Base-by-base conservation (phyloP, 202 grass and related monocot genomes). In the Dendrocalamus latiflorus region DNA sequence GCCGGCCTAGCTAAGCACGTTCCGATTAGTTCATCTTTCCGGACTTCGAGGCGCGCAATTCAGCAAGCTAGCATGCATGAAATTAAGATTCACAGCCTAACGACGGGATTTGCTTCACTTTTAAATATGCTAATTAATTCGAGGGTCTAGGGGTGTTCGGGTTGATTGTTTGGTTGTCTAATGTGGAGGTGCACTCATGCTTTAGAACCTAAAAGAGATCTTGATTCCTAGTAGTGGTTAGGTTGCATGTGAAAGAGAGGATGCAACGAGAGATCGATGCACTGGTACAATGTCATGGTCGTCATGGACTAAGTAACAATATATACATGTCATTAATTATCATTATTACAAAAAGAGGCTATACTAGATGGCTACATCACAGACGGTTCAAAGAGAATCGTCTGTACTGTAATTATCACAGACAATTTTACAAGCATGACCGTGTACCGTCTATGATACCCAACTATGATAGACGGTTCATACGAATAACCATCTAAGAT, bases 1-100 rank as follows among this genome's bases (percentile, higher is more conserved):
- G 76, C 76, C 87, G 82, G 82, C 70, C 81, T 84, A 75, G 21
- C 56, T 74, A 68, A 61, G 66, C 77, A 81, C 70, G 26, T 70
- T 54, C 33, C 54, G 74, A 68, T 68, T 42, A 56, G 28, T 72
- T 38, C 15, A 1, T 74, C 63, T 50, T 78, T 66, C 56, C 59
- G 66, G 56, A 24, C 65, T 77, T 77, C 65, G 47, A 77, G 72
- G 77, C 56, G 28, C 3, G 13, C 64, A 65, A 81, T 77, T 65
- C 26, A 81, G 64, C 15, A 60, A 49, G 15, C 70, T 60, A 38
- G 28, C n/a, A 69, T 25, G 28, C 28, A 69, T 20, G 65, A 41
- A 42, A 56, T 21, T 22, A 56, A 48, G 69, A 73, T 66, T 55
- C 70, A 66, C 39, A 61, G 22, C 21, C 37, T 77, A 73, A 37